Conservation (phyloP, 331 rosid species). For the Acacia pycnantha region DNA sequence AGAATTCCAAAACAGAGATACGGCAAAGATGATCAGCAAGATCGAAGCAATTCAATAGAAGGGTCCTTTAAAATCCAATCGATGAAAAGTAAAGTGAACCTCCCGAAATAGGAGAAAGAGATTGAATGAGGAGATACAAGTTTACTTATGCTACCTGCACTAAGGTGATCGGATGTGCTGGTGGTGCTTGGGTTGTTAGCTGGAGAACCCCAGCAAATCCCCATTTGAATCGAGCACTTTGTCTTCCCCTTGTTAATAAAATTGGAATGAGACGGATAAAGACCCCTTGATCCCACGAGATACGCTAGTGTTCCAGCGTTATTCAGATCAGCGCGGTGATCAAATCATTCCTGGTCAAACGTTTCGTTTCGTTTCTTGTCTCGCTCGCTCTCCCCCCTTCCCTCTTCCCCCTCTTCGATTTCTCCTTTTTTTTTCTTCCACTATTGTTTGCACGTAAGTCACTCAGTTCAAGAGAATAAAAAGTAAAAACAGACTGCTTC, state of each 20-base stretch:
- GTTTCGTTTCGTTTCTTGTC: neutral
- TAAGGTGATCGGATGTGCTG: constrained; percentile 50
- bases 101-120: constrained; percentile 2
- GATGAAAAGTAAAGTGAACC: neutral
- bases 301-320: neutral
- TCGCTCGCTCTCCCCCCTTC: neutral
- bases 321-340: neutral
- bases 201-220: constrained; percentile 68
- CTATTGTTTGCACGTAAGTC: neutral
- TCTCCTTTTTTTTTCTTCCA: neutral
- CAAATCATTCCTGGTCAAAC: neutral
- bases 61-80: neutral
- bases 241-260: neutral
- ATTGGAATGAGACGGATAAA: neutral
- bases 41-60: neutral
- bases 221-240: constrained; percentile 46
- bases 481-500: neutral
- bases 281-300: neutral
- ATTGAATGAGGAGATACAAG: neutral
- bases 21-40: neutral
- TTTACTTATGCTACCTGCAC: constrained; percentile 37
- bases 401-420: neutral
- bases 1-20: neutral
- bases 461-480: neutral
- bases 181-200: constrained; percentile 33